phyloP scores from a whole-genome alignment of 1,284 basidiomycete species.

The Hortiboletus rubellus region DNA sequence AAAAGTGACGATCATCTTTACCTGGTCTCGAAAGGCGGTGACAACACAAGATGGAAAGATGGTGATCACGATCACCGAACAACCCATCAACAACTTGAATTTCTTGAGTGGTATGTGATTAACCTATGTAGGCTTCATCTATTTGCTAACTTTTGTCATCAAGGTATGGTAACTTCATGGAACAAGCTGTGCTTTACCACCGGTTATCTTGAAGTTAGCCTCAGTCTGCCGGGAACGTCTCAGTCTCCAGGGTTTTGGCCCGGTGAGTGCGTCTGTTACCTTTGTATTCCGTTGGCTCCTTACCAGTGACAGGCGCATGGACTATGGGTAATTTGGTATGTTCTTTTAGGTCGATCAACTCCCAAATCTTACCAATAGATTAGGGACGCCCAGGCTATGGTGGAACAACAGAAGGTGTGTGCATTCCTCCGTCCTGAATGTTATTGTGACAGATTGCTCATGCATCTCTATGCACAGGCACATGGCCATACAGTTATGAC shows the following conservation, averaged over 20 bases:
- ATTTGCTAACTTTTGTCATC: slow-evolving; percentile 7
- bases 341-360: not conserved
- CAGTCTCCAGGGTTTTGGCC: slow-evolving; percentile 77
- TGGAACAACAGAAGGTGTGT: slow-evolving; percentile 57
- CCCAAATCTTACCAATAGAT: slow-evolving; percentile 12
- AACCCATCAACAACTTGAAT: slow-evolving; percentile 67
- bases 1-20: not conserved
- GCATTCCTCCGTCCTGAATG: not conserved
- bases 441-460: not conserved
- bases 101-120: slow-evolving; percentile 68
- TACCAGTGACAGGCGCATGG: slow-evolving; percentile 58
- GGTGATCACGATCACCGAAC: slow-evolving; percentile 70
- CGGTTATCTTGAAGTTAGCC: slow-evolving; percentile 80
- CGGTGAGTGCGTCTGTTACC: slow-evolving; percentile 37
- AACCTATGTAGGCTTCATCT: not conserved
- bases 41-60: slow-evolving; percentile 73
- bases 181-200: slow-evolving; percentile 95
- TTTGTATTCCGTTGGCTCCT: slow-evolving; percentile 7
- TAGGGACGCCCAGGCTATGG: slow-evolving; percentile 77
- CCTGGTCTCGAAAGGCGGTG: slow-evolving; percentile 46
- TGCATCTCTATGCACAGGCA: slow-evolving; percentile 29
- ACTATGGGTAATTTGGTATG: slow-evolving; percentile 76
- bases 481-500: slow-evolving; percentile 84
- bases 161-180: slow-evolving; percentile 80
- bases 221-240: slow-evolving; percentile 79